Percentiles rank a stretch among this genome's conserved stretches.
Conservation (phyloP, 768 basidiomycete species). For the Heimioporus sp. region DNA sequence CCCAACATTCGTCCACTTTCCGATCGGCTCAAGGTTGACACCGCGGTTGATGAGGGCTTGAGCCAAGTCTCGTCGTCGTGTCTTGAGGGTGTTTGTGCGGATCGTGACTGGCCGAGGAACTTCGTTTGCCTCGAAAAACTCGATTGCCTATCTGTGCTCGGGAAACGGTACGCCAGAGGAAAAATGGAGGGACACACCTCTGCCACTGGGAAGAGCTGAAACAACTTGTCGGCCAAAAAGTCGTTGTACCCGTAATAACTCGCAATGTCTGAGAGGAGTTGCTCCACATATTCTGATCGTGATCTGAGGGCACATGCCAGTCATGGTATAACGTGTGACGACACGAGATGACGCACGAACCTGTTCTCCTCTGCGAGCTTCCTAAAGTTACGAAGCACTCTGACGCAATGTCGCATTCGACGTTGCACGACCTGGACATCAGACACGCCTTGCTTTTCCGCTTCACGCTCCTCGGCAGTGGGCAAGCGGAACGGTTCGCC, state of each 20-base stretch:
- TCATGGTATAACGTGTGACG: constrained; percentile 6
- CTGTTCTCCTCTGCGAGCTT: constrained; percentile 63
- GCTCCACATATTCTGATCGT: constrained; percentile 86
- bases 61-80: constrained; percentile 89
- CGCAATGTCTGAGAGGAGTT: constrained; percentile 84
- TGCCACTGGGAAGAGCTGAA: constrained; percentile 87
- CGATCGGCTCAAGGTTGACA: constrained; percentile 96
- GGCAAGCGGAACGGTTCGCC: constrained; percentile 60
- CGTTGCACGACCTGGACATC: constrained; percentile 75
- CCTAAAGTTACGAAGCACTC: constrained; percentile 71
- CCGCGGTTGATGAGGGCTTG: constrained; percentile 93
- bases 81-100: constrained; percentile 93
- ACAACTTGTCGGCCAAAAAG: constrained; percentile 91
- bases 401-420: constrained; percentile 76
- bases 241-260: constrained; percentile 98
- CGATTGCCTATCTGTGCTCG: constrained; percentile 66
- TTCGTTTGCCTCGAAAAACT: constrained; percentile 98
- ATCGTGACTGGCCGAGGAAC: constrained; percentile 95
- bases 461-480: constrained; percentile 67
- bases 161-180: neutral
- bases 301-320: constrained; percentile 47
- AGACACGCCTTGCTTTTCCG: constrained; percentile 66
- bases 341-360: constrained; percentile 31
- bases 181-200: constrained; percentile 56
- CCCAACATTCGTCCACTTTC: constrained; percentile 99